These are phyloP conservation scores for Phytopythium ostracodes DNA, from an alignment of 352 stramenopile species.

Conservation along the genomic window DNA sequence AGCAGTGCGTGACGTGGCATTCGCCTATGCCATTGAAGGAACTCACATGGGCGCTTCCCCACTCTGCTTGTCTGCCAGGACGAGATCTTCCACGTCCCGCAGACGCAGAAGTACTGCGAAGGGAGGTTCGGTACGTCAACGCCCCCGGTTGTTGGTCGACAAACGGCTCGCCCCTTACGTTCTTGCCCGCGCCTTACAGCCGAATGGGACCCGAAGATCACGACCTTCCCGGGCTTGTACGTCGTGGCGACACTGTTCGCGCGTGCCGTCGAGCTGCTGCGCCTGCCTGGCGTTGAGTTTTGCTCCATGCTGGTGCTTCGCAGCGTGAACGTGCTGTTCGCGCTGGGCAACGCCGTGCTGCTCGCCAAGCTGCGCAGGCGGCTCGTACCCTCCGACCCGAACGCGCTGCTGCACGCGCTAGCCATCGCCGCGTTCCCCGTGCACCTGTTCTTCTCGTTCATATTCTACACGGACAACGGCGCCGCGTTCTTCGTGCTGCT, in stretches of 20 bases:
- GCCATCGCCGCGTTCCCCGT: constrained; percentile 77
- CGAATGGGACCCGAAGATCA: constrained; percentile 91
- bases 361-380: constrained; percentile 41
- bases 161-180: constrained; percentile 3
- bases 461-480: constrained; percentile 90
- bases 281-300: constrained; percentile 14
- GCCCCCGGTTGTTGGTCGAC: background rate
- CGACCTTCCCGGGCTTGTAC: constrained; percentile 90
- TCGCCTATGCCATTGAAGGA: no score
- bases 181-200: constrained; percentile 18
- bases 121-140: constrained; percentile 46
- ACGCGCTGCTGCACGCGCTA: constrained; percentile 58
- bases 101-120: constrained; percentile 79
- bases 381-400: constrained; percentile 34
- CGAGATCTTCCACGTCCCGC: constrained; percentile 81
- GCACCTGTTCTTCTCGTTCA: constrained; percentile 85
- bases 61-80: constrained; percentile 36
- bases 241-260: constrained; percentile 46
- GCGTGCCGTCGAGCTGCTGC: constrained; percentile 10
- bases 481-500: constrained; percentile 87
- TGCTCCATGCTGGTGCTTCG: constrained; percentile 67
- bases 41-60: background rate
- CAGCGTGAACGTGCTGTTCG: constrained; percentile 80
- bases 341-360: constrained; percentile 46
- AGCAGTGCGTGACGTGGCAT: background rate